A percentile compares a stretch with the other conserved stretches of the same genome.
Conservation (phyloP, 345 rosid genomes). For the Gossypioides kirkii region DNA sequence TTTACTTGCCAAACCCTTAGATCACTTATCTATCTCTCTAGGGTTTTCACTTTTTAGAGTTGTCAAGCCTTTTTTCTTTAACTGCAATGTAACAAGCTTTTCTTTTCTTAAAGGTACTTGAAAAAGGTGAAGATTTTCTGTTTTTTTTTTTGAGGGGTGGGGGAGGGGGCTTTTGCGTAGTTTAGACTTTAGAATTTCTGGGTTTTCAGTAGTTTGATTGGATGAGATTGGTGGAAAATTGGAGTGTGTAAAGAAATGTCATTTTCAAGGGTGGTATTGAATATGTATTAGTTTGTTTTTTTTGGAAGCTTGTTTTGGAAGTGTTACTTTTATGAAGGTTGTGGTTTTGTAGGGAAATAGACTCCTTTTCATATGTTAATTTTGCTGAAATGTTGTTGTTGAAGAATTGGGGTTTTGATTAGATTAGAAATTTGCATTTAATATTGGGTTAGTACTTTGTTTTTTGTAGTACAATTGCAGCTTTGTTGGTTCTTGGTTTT, state of each 20-base stretch:
- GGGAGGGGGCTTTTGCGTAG: constrained; percentile 15
- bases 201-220: constrained; percentile 8
- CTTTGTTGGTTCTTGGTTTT: constrained; percentile 11
- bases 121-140: background rate
- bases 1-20: constrained; percentile 28
- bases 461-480: background rate
- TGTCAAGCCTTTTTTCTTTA: constrained; percentile 11
- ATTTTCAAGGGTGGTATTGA: constrained; percentile 13
- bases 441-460: constrained; percentile 1
- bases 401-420: constrained; percentile 14
- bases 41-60: constrained; percentile 1
- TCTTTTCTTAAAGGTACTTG: background rate
- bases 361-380: background rate
- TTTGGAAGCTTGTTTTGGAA: constrained; percentile 3
- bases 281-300: background rate
- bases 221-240: constrained; percentile 1
- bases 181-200: constrained; percentile 1
- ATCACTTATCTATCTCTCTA: constrained; percentile 17
- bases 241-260: constrained; percentile 7
- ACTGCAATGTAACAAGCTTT: background rate
- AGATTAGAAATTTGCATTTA: constrained; percentile 6
- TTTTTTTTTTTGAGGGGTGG: background rate
- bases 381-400: constrained; percentile 6
- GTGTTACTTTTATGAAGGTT: background rate
- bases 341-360: constrained; percentile 4